Conservation (phyloP, 331 rosid species). For the Spiraea crenata region DNA sequence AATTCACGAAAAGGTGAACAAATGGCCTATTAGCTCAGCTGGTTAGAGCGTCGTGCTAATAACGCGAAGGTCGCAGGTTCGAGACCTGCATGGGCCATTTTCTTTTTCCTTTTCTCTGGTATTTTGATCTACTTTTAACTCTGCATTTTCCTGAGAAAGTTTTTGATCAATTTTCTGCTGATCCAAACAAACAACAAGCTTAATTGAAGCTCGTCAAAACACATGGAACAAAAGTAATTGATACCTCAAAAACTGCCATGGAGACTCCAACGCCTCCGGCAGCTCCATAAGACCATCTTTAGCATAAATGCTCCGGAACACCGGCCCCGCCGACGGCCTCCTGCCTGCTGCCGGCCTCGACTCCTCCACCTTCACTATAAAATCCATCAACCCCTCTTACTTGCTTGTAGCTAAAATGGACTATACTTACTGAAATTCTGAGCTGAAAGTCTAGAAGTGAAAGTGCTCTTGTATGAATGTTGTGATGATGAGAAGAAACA, state of each 20-base stretch:
- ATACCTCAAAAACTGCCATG: conserved; percentile 91
- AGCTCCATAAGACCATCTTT: conserved; percentile 63
- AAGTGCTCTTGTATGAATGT: not conserved
- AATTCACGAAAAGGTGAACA: not conserved
- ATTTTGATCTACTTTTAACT: not conserved
- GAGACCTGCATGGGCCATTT: conserved; percentile 78
- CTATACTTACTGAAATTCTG: too few species aligned
- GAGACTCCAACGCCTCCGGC: conserved; percentile 61
- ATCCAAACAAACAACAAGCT: conserved; percentile 3
- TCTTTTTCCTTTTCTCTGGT: not conserved
- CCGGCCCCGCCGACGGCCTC: conserved; percentile 79
- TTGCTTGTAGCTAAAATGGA: not conserved
- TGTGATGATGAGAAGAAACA: not conserved
- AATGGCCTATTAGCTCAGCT: conserved; percentile 78
- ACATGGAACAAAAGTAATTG: not conserved
- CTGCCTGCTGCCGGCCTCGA: conserved; percentile 39
- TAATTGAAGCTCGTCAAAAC: too few species aligned
- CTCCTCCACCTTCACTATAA: conserved; percentile 67
- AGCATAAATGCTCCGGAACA: conserved; percentile 77
- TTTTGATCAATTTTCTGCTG: not conserved
- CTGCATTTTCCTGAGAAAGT: not conserved
- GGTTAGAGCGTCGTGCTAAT: conserved; percentile 94
- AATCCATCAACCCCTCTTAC: conserved; percentile 25
- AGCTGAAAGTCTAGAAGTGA: too few species aligned
- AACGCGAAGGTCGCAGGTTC: conserved; percentile 94